These are phyloP conservation scores for Naganishia kalamii DNA, from an alignment of 768 basidiomycete species.

Conservation along the genomic window DNA sequence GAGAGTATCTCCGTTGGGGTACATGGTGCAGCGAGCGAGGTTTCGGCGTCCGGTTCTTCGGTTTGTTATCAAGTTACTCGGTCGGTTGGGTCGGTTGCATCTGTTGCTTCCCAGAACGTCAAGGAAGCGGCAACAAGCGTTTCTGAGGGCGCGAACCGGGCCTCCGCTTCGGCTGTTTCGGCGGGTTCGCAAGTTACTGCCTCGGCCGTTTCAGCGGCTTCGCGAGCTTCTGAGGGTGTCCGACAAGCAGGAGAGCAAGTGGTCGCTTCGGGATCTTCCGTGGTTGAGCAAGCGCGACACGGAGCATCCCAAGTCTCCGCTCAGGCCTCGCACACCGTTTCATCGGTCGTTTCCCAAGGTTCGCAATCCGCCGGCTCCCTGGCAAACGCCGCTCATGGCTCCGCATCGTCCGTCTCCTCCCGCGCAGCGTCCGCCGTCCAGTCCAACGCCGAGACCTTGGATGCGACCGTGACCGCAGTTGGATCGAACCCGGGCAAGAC, in stretches of 20 bases:
- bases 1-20: too few relatives aligned
- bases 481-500: constrained; percentile 7
- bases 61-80: neutral
- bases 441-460: neutral
- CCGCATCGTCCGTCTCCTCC: neutral
- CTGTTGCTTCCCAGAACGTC: neutral
- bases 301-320: neutral
- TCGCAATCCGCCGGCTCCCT: neutral
- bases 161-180: neutral
- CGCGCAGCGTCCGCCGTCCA: constrained; percentile 1
- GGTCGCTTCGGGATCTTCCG: neutral
- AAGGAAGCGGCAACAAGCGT: neutral
- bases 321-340: neutral
- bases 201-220: neutral
- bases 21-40: neutral
- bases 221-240: neutral
- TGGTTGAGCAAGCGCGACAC: neutral
- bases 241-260: neutral
- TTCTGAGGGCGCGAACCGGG: neutral
- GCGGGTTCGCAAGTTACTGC: neutral
- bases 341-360: neutral
- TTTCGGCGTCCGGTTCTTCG: neutral
- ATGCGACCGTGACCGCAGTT: neutral
- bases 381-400: neutral
- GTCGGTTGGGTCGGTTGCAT: neutral